These are phyloP conservation scores for Gomphus bonarii DNA, from an alignment of 1,284 basidiomycete species.

Conservation along the genomic window DNA sequence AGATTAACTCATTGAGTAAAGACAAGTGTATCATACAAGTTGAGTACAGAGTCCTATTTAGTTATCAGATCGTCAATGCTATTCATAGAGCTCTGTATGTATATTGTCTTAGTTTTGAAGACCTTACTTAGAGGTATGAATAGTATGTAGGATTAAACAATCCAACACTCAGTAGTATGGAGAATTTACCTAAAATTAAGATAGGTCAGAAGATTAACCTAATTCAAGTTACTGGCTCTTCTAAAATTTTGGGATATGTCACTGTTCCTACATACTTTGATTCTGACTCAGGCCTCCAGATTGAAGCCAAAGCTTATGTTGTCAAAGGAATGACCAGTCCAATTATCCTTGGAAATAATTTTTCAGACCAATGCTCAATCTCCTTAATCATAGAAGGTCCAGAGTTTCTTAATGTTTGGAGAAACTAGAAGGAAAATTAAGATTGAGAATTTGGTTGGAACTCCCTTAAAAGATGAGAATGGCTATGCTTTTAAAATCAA, in stretches of 20 bases:
- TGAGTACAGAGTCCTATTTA: too few species aligned
- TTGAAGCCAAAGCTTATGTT: constrained; percentile 24
- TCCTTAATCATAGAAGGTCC: constrained; percentile 18
- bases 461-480: neutral
- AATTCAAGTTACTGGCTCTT: too few species aligned
- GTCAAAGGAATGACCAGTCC: too few species aligned
- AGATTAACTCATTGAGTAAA: too few species aligned
- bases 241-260: too few species aligned
- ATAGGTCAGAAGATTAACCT: constrained; percentile 11
- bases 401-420: constrained; percentile 20
- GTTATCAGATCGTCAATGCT: too few species aligned
- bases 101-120: too few species aligned
- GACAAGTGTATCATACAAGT: too few species aligned
- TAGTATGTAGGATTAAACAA: too few species aligned
- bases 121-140: too few species aligned
- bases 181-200: constrained; percentile 10
- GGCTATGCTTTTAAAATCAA: constrained; percentile 5
- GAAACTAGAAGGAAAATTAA: constrained; percentile 13
- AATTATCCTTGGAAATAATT: constrained; percentile 24
- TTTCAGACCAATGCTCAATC: constrained; percentile 21
- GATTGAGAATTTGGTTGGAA: neutral
- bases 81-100: too few species aligned
- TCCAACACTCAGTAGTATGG: too few species aligned
- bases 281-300: constrained; percentile 17
- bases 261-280: constrained; percentile 20